Base-by-base conservation (phyloP, 2,329 filamentous ascomycete genomes). In the Trichophaea hybrida region DNA sequence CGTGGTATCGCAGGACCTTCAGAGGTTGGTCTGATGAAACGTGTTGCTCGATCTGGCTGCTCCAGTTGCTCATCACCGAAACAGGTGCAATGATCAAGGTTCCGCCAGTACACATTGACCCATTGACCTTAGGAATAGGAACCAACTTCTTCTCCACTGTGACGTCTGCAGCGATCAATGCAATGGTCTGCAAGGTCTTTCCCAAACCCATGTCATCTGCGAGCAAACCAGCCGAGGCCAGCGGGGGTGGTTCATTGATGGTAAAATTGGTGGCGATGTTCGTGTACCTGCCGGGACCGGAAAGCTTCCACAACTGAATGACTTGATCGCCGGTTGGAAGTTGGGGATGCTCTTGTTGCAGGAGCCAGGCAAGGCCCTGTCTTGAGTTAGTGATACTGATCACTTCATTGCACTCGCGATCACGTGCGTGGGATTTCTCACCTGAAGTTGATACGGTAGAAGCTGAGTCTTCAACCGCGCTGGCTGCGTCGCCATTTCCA, bases 161-260 rank as follows among this genome's bases (percentile, higher is more conserved):
- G 0, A 71, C 65, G 59, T 82, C 80, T 1, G 79, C 75, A 64
- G 90, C 73, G 58, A 95, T 84, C 38, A 94, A 73, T 57, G 86
- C 86, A 66, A 95, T 91, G 52, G 89, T 79, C 70, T 94, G 86
- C 6, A 95, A 77, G 0, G 89, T 95, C 74, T 94, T 94, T 31
- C 89, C 89, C 4, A 95, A 73, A 2, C 89, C 89, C 90, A 95
- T 95, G 68, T 95, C 89, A 70, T 95, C 89, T 1, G 88, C 88
- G 6, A 95, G 77, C 54, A 95, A 89, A 35, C 89, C 89, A 15
- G 89, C 89, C 54, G 82, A 86, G 5, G 86, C 81, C 24, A 94
- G 76, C 0, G 74, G 71, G 1, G 77, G 72, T 24, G 24, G 24
- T 2, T 70, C 71, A 0, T 70, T 71, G 6, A 78, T 81, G 7